Evolutionary conservation across 306 rosid genomes (phyloP).

Genomic region (Abrus precatorius): DNA sequence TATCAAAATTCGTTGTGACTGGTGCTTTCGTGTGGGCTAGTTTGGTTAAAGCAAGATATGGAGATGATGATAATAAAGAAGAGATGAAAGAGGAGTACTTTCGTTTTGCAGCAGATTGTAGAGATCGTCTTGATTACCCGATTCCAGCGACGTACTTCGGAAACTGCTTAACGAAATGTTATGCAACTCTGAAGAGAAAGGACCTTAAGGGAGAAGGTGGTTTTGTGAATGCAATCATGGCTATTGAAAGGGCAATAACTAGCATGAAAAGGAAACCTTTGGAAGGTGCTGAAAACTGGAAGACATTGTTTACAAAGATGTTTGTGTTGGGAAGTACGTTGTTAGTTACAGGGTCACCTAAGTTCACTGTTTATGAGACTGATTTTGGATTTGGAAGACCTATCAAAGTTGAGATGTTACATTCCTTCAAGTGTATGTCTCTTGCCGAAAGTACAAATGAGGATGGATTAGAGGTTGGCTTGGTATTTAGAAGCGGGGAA

Average conservation of each 20-base stretch:
- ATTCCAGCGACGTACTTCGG: constrained; percentile 50
- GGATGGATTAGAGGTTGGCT: constrained; percentile 55
- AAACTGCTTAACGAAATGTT: constrained; percentile 45
- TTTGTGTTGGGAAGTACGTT: constrained; percentile 37
- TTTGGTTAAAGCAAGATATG: constrained; percentile 44
- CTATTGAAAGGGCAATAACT: constrained; percentile 17
- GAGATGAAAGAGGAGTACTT: constrained; percentile 33
- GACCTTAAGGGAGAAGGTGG: constrained; percentile 49
- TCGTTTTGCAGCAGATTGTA: constrained; percentile 52
- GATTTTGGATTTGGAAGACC: constrained; percentile 62
- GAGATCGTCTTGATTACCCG: constrained; percentile 42
- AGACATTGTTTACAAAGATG: constrained; percentile 31
- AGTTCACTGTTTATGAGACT: constrained; percentile 50
- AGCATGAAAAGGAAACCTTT: constrained; percentile 43
- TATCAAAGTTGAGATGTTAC: constrained; percentile 54
- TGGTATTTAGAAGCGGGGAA: constrained; percentile 6
- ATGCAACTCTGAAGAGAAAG: constrained; percentile 42
- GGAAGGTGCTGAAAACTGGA: constrained; percentile 40
- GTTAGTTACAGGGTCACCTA: constrained; percentile 50
- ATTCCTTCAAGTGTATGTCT: constrained; percentile 47
- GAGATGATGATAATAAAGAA: not conserved
- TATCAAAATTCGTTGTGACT: constrained; percentile 50
- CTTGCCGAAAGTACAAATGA: constrained; percentile 48
- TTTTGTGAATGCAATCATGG: constrained; percentile 49
- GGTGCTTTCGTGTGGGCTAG: constrained; percentile 49